These are phyloP conservation scores for Carex kokanica DNA, from an alignment of 176 grass and related monocot species.

Conservation along the genomic window DNA sequence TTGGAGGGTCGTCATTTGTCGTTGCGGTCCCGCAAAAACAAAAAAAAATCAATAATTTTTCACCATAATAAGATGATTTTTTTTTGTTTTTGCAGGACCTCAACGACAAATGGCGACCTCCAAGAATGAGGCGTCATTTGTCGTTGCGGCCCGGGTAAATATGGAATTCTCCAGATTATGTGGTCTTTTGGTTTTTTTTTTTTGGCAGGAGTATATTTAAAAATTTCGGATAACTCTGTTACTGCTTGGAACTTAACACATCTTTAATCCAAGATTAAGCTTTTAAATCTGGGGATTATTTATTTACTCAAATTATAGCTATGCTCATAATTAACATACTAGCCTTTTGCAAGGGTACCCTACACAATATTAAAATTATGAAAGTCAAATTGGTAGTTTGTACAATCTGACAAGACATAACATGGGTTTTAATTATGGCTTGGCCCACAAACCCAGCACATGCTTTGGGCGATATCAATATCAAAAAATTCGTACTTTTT, in stretches of 20 bases:
- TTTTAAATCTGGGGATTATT: background rate
- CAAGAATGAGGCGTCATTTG: no score
- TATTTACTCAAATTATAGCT: background rate
- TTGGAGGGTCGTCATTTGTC: no score
- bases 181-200: no score
- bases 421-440: conserved; percentile 20
- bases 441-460: conserved; percentile 20
- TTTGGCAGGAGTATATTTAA: no score
- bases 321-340: conserved; percentile 9
- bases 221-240: background rate
- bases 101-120: no score
- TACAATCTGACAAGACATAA: conserved; percentile 32
- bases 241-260: background rate
- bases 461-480: conserved; percentile 1
- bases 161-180: no score
- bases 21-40: no score
- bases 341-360: conserved; percentile 17
- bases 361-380: conserved; percentile 16
- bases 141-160: no score
- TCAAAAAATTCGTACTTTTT: background rate
- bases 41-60: no score
- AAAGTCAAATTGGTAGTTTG: conserved; percentile 25
- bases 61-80: no score
- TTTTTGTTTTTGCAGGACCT: no score
- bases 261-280: background rate